phyloP scores from a whole-genome alignment of 345 rosid species.

The Pistacia integerrima region DNA sequence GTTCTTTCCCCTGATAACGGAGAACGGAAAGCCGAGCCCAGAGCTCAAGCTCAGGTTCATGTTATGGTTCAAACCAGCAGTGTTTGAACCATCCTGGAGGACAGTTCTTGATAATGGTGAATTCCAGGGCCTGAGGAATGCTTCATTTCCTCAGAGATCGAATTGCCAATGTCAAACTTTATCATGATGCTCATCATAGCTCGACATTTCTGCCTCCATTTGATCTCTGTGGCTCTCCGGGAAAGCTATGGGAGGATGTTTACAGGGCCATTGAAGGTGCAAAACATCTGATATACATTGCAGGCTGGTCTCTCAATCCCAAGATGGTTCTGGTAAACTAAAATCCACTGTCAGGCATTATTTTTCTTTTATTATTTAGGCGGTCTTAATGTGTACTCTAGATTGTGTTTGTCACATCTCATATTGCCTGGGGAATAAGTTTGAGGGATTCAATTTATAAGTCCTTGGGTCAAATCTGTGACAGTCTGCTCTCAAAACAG shows the following conservation, averaged over 20 bases:
- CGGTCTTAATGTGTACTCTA: too few relatives aligned
- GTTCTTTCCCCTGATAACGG: conserved; percentile 53
- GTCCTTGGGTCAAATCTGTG: too few relatives aligned
- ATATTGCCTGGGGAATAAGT: too few relatives aligned
- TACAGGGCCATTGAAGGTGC: conserved; percentile 79
- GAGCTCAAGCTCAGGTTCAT: conserved; percentile 60
- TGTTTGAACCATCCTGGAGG: conserved; percentile 61
- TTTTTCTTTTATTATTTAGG: too few relatives aligned
- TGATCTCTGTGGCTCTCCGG: conserved; percentile 39
- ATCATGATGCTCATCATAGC: conserved; percentile 79
- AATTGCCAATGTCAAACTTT: conserved; percentile 62
- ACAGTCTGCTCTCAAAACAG: too few relatives aligned
- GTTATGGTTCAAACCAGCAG: conserved; percentile 87
- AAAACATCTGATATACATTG: conserved; percentile 73
- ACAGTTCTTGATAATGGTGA: conserved; percentile 37
- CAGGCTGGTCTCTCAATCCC: conserved; percentile 91
- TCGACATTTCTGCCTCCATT: conserved; percentile 53
- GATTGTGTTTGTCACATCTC: too few relatives aligned
- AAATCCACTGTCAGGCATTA: neutral
- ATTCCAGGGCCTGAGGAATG: conserved; percentile 63
- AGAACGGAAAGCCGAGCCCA: conserved; percentile 49
- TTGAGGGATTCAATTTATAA: too few relatives aligned
- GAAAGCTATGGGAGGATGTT: conserved; percentile 82
- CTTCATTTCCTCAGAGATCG: conserved; percentile 75
- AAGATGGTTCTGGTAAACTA: conserved; percentile 62